Evolutionary conservation across 495 filamentous ascomycete genomes (phyloP).

Genomic region (Talaromyces trachyspermus): DNA sequence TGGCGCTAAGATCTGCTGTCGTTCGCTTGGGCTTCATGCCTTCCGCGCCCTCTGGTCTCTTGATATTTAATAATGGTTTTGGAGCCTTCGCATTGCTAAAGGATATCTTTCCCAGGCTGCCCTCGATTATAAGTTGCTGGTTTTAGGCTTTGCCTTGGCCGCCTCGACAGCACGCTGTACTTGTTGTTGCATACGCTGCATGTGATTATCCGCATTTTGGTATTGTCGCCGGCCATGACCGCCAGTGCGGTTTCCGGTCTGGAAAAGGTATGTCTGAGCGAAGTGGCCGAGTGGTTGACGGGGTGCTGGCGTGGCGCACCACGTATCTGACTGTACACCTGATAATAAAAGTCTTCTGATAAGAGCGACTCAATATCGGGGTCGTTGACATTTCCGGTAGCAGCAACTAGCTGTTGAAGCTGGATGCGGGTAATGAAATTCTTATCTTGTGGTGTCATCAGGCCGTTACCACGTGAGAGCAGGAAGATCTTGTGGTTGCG

Average conservation of each 20-base stretch:
- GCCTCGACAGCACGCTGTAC: slow-evolving; percentile 95
- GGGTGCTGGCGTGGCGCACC: slow-evolving; percentile 75
- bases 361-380: slow-evolving; percentile 70
- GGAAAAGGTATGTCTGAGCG: slow-evolving; percentile 94
- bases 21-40: slow-evolving; percentile 35
- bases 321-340: slow-evolving; percentile 90
- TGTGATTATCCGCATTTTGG: slow-evolving; percentile 82
- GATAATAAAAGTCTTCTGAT: slow-evolving; percentile 96
- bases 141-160: slow-evolving; percentile 96
- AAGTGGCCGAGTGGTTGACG: slow-evolving; percentile 90
- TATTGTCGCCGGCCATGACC: slow-evolving; percentile 57
- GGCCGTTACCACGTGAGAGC: slow-evolving; percentile 85
- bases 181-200: slow-evolving; percentile 98
- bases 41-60: slow-evolving; percentile 69
- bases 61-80: slow-evolving; percentile 89
- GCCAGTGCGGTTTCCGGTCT: slow-evolving; percentile 74
- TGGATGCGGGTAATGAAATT: slow-evolving; percentile 99
- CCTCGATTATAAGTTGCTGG: slow-evolving; percentile 95
- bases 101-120: slow-evolving; percentile 95
- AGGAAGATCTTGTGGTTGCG: slow-evolving; percentile 97
- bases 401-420: slow-evolving; percentile 88
- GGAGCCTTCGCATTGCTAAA: slow-evolving; percentile 98
- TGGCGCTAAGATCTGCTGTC: slow-evolving; percentile 43
- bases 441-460: slow-evolving; percentile 99
- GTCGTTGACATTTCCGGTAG: slow-evolving; percentile 78